Evolutionary conservation across 2,329 filamentous ascomycete species (phyloP), one percentile per base, ranked within the genome.

Genomic region (Epichloe amarillans): DNA sequence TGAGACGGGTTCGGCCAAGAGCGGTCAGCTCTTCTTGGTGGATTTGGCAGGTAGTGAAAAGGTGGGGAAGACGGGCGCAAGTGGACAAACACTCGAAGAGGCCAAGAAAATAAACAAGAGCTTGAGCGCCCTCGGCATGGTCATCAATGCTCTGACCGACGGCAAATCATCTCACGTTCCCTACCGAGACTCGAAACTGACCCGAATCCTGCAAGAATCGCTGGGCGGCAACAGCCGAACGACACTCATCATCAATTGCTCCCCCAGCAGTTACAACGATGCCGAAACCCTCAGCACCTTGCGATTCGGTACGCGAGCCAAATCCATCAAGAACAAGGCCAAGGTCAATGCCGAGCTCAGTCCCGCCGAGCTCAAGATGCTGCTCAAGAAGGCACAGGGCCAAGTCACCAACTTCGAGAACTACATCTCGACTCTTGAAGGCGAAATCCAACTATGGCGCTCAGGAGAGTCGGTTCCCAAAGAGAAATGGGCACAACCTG

Each of bases 41-140:
- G 93, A 98, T 83, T 74, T 98, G 75, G 93, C 93, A 49, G 93
- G 93, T 75, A 95, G 88, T 63, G 93, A 98, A 72, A 97, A 97
- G 73, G 89, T 97, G 48, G 91, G 93, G 65, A 97, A 98, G 78
- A 98, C 93, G 33, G 93, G 93, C 60, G 93, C 93, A 55, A 96
- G 88, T 66, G 93, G 93, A 52, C 93, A 97, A 70, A 97, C 91
- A 4, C 76, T 98, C 42, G 93, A 97, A 68, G 93, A 98, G 68
- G 93, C 93, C 54, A 97, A 97, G 77, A 98, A 98, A 77, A 98
- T 98, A 78, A 98, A 98, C 79, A 97, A 97, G 78, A 96, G 89
- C 76, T 79, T 98, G 73, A 96, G 90, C 72, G 90, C 93, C 50
- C 77, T 98, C 54, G 93, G 93, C 62, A 97, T 96, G 90, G 93